Evolutionary conservation across 225 moss, liverwort and hornwort genomes (phyloP).

Genomic region (Pseudoscleropodium purum): DNA sequence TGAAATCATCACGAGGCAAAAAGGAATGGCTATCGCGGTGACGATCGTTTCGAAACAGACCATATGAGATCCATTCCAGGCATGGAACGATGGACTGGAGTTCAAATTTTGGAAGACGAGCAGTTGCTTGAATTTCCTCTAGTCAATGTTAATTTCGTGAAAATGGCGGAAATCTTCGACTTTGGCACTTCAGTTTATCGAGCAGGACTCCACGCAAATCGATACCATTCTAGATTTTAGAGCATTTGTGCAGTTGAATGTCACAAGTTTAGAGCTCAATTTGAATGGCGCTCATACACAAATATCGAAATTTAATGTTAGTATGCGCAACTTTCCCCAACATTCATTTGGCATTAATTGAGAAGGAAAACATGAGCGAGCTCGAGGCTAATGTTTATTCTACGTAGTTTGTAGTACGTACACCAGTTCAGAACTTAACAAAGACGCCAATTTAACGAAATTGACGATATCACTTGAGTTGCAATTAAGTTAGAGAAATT

Average conservation of each 20-base stretch:
- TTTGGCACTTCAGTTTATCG: background rate
- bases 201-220: background rate
- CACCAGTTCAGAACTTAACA: background rate
- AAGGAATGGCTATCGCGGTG: background rate
- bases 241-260: background rate
- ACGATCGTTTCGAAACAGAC: background rate
- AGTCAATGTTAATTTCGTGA: background rate
- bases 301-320: background rate
- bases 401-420: background rate
- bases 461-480: no score
- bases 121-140: background rate
- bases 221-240: background rate
- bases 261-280: background rate
- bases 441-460: no score
- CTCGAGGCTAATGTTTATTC: background rate
- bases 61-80: background rate
- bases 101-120: background rate
- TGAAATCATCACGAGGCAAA: background rate
- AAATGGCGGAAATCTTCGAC: background rate
- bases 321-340: background rate
- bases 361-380: background rate
- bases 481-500: no score
- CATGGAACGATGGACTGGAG: background rate
- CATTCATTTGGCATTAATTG: background rate
- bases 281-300: background rate